phyloP scores from a whole-genome alignment of 2,329 filamentous ascomycete species.

The Colletotrichum limetticola region DNA sequence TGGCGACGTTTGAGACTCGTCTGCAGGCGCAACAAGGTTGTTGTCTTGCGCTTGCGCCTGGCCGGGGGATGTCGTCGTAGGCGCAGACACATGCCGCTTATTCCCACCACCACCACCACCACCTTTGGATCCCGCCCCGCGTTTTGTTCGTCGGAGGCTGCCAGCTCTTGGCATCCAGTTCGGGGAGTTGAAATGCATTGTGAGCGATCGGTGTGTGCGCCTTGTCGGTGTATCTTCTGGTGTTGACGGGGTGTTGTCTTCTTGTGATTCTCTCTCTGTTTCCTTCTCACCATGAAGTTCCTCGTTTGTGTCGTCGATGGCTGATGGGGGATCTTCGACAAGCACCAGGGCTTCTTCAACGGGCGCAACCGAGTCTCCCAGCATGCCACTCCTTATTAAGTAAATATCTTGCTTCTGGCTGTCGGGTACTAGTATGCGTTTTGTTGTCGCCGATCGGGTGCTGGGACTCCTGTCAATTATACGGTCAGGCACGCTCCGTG shows the following conservation, averaged over 20 bases:
- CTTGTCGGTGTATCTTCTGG: constrained; percentile 55
- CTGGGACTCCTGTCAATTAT: constrained; percentile 42
- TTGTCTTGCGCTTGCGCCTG: constrained; percentile 39
- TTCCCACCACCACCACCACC: constrained; percentile 51
- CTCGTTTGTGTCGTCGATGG: constrained; percentile 12
- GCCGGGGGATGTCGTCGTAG: constrained; percentile 48
- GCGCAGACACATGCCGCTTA: constrained; percentile 66
- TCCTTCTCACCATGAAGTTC: neutral
- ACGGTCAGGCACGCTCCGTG: constrained; percentile 41
- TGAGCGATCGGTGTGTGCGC: constrained; percentile 63
- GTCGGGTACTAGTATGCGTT: constrained; percentile 42
- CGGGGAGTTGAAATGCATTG: constrained; percentile 69
- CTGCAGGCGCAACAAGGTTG: constrained; percentile 33
- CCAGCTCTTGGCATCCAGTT: constrained; percentile 67
- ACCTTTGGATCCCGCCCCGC: constrained; percentile 53
- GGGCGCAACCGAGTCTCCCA: constrained; percentile 16
- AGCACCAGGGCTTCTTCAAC: constrained; percentile 13
- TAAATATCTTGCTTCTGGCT: constrained; percentile 43
- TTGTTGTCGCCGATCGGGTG: constrained; percentile 35
- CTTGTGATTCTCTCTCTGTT: constrained; percentile 1
- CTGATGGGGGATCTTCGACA: neutral
- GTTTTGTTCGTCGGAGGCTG: constrained; percentile 67
- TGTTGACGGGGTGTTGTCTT: constrained; percentile 37
- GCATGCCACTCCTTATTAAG: constrained; percentile 30
- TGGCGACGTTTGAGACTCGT: constrained; percentile 38